A percentile compares a stretch with the other conserved stretches of the same genome.
Conservation (phyloP, 371 early-diverging fungal genomes). For the Mortierella sp. region DNA sequence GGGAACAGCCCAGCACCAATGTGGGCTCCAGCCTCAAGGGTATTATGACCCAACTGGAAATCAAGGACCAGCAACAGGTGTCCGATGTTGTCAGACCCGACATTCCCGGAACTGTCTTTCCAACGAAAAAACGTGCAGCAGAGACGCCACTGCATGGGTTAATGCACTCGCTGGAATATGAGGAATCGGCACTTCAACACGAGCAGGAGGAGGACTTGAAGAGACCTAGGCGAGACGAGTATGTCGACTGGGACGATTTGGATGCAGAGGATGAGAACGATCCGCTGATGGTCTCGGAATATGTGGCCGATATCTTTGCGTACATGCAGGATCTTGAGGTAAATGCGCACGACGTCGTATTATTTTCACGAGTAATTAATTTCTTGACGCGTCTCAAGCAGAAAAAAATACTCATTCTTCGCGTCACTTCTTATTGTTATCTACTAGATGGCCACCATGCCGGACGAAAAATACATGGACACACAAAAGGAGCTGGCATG, state of each 20-base stretch:
- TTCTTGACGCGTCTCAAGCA: neutral
- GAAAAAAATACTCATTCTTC: neutral
- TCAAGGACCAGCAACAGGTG: too few species aligned
- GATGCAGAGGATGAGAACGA: conserved; percentile 78
- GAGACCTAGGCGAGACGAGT: conserved; percentile 30
- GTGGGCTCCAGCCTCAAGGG: neutral
- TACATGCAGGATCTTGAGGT: conserved; percentile 87
- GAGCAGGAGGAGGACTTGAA: conserved; percentile 44
- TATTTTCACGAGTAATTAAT: neutral
- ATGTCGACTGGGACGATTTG: conserved; percentile 65
- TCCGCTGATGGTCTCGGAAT: conserved; percentile 94
- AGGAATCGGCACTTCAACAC: neutral
- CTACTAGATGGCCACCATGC: conserved; percentile 70
- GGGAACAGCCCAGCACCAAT: neutral
- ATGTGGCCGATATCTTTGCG: conserved; percentile 90
- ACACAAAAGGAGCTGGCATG: conserved; percentile 92
- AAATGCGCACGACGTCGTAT: neutral
- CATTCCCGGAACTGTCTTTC: neutral
- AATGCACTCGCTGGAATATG: neutral
- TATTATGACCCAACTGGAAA: neutral
- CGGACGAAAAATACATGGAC: conserved; percentile 86
- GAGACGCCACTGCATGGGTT: neutral
- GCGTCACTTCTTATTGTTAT: neutral
- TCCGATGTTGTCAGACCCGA: neutral
- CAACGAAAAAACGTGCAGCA: neutral